Evolutionary conservation across 2,329 filamentous ascomycete genomes (phyloP), one percentile per base, ranked within the genome.

Genomic region (Boeremia exigua): DNA sequence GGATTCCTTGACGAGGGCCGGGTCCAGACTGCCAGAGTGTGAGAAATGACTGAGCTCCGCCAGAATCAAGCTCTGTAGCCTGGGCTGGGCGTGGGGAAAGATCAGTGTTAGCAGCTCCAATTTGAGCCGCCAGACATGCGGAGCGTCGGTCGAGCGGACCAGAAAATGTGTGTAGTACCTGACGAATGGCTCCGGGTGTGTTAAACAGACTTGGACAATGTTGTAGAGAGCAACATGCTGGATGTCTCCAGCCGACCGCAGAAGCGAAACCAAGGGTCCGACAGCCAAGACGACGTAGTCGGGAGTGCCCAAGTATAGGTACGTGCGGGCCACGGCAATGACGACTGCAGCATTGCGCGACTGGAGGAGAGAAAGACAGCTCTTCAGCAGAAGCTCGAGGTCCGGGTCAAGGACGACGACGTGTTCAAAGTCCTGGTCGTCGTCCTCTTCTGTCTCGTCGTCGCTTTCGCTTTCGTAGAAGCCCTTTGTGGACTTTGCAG

Each of bases 31-130:
- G 56, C 88, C 86, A 0, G 97, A 97, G 76, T 97, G 94, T 66
- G 96, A 93, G 14, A 98, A 98, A 77, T 98, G 94, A 69, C 96
- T 93, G 6, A 99, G 83, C 72, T 99, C 95, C 62, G 90, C 93
- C 46, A 99, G 82, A 40, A 98, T 91, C 6, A 99, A 82, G 53
- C 90, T 90, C 75, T 96, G 96, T 56, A 90, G 80, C 56, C 91
- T 88, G 9, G 85, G 74, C 6, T 88, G 87, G 61, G 88, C 88
- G 70, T 96, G 85, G 0, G 94, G 92, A 67, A 98, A 99, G 63
- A 98, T 88, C 58, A 99, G 82, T 0, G 95, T 94, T 51, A 98
- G 81, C 4, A 96, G 80, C 74, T 99, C 96, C 25, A 99, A 82
- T 76, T 99, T 99, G 34, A 98, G 82, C 59, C 89, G 88, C 91